Evolutionary conservation across 1,284 basidiomycete species (phyloP).

Genomic region (Golubevia sp.): DNA sequence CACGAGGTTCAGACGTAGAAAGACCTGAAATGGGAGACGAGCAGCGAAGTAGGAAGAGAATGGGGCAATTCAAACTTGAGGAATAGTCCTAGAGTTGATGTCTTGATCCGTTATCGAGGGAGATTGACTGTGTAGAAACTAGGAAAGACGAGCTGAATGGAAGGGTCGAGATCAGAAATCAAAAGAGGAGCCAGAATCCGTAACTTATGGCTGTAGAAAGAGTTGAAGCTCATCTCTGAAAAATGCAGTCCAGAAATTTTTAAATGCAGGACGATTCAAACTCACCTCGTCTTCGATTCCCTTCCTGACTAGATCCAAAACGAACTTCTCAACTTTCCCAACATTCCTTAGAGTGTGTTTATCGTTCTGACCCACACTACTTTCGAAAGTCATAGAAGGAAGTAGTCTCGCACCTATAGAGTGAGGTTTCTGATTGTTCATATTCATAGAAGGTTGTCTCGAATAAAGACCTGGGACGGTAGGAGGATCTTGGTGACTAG

Average conservation of each 20-base stretch:
- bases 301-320: constrained; percentile 90
- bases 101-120: constrained; percentile 22
- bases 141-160: constrained; percentile 42
- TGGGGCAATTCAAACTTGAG: no score
- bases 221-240: no score
- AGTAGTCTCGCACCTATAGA: constrained; percentile 80
- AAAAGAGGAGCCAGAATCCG: no score
- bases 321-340: constrained; percentile 91
- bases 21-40: no score
- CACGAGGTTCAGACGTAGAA: no score
- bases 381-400: constrained; percentile 91
- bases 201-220: no score
- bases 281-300: constrained; percentile 71
- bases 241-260: not conserved
- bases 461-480: not conserved
- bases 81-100: no score
- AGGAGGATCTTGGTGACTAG: not conserved
- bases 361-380: constrained; percentile 92
- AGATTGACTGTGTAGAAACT: constrained; percentile 57
- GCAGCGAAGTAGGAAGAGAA: no score
- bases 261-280: not conserved
- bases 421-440: constrained; percentile 15
- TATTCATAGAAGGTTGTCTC: not conserved
- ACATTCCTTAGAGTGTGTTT: constrained; percentile 97
- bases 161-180: not conserved